Base-by-base conservation (phyloP, 495 filamentous ascomycete genomes). In the Talaromyces thailandensis region DNA sequence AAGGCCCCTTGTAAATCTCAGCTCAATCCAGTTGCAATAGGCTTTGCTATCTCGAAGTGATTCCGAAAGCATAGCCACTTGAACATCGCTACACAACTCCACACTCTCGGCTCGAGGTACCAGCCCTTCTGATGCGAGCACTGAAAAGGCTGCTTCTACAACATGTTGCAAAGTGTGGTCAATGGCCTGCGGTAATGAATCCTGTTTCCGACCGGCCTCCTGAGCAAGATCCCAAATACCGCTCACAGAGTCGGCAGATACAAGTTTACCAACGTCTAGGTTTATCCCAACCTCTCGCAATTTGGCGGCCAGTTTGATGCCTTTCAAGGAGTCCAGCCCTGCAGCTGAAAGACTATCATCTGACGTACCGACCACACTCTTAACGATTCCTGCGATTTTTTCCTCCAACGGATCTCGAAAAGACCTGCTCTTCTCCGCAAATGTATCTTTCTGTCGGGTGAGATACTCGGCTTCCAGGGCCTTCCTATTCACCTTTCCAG, bases 41-140 rank as follows among this genome's bases (percentile, higher is more conserved):
- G 86, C 77, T 29, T 71, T 74, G 1, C 69, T 40, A 40, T 84
- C 69, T 32, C 77, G 76, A 6, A 72, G 67, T 1, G 88, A 91
- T 66, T 92, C 89, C 3, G 81, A 72, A 4, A 95, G 74, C 90
- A 95, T 93, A n/a, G 88, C 85, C 23, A 79, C 72, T 63, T 95
- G 91, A 6, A 91, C 77, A 53, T 86, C 82, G 29, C 85, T 91
- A 66, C 88, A 89, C 4, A 77, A 76, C 23, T 86, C 69, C 26
- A 90, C 69, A 21, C 78, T 74, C 7, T 81, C 75, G 26, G 89
- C 71, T 6, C 79, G 67, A 4, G 71, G 63, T 16, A 40, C 56
- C 37, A 75, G 43, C 0, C 63, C 67, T 2, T 70, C 60, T 7
- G 66, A 50, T 2, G 65, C 62, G 16, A 73, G 43, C 52, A 62